Conservation (phyloP, 768 basidiomycete species). For the Brasilioporus rufonigricans region DNA sequence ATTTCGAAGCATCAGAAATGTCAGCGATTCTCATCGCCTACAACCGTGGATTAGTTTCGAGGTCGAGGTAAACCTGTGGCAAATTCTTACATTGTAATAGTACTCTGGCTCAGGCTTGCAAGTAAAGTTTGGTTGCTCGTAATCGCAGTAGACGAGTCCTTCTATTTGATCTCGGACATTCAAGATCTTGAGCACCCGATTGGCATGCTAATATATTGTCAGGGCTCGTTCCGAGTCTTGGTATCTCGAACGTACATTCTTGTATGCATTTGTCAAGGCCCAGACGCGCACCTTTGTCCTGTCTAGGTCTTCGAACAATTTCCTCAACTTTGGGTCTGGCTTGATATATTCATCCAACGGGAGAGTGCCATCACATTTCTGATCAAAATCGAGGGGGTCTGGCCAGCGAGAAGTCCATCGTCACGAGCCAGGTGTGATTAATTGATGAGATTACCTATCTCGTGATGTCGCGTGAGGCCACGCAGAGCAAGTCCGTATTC, state of each 20-base stretch:
- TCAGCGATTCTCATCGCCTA: slow-evolving; percentile 67
- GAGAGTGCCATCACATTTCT: slow-evolving; percentile 78
- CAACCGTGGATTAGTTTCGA: not conserved
- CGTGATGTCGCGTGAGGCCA: slow-evolving; percentile 72
- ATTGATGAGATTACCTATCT: slow-evolving; percentile 51
- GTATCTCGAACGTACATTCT: slow-evolving; percentile 46
- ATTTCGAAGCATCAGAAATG: slow-evolving; percentile 63
- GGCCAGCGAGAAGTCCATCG: slow-evolving; percentile 8
- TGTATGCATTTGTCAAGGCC: slow-evolving; percentile 86
- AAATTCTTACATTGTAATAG: slow-evolving; percentile 52
- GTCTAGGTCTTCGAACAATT: slow-evolving; percentile 78
- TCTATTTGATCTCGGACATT: slow-evolving; percentile 68
- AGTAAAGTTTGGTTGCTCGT: slow-evolving; percentile 57
- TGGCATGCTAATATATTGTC: slow-evolving; percentile 59
- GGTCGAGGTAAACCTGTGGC: not conserved
- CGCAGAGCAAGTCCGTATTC: slow-evolving; percentile 83
- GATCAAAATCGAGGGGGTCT: slow-evolving; percentile 85
- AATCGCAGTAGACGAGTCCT: slow-evolving; percentile 80
- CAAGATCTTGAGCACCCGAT: slow-evolving; percentile 74
- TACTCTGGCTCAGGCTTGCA: slow-evolving; percentile 82
- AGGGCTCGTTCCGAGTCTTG: not conserved
- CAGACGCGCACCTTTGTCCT: slow-evolving; percentile 74
- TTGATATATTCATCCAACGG: slow-evolving; percentile 79
- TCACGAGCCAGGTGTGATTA: not conserved
- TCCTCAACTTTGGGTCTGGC: slow-evolving; percentile 57